Conservation (phyloP, 768 basidiomycete species). For the Lactarius sanguifluus region DNA sequence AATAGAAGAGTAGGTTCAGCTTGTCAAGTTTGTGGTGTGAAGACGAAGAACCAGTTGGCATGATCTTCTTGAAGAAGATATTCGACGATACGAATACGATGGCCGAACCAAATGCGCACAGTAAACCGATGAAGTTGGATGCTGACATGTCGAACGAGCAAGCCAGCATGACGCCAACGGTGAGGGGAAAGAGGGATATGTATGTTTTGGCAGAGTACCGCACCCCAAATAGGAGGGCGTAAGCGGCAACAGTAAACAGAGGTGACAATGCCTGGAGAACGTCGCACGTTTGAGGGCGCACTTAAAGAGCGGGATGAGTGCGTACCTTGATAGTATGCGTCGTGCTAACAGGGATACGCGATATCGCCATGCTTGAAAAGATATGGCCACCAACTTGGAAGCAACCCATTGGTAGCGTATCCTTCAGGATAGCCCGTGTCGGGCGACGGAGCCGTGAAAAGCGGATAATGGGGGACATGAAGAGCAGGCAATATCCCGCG, state of each 20-base stretch:
- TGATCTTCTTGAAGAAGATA: slow-evolving; percentile 98
- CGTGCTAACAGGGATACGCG: slow-evolving; percentile 93
- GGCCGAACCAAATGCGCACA: slow-evolving; percentile 96
- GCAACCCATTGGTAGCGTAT: slow-evolving; percentile 91
- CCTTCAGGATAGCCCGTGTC: slow-evolving; percentile 66
- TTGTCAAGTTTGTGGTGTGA: slow-evolving; percentile 87
- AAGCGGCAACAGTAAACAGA: slow-evolving; percentile 94
- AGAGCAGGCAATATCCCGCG: slow-evolving; percentile 78
- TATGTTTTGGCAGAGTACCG: slow-evolving; percentile 92
- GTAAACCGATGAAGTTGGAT: slow-evolving; percentile 81
- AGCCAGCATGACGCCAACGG: slow-evolving; percentile 95
- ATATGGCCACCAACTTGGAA: slow-evolving; percentile 99
- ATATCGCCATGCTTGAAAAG: slow-evolving; percentile 96
- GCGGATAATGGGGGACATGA: slow-evolving; percentile 72
- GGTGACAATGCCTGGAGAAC: slow-evolving; percentile 83
- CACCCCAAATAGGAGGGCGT: slow-evolving; percentile 90
- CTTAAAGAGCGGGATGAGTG: slow-evolving; percentile 14
- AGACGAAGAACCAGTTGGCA: slow-evolving; percentile 56
- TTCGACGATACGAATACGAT: slow-evolving; percentile 97
- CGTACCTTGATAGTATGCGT: slow-evolving; percentile 98
- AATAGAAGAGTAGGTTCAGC: slow-evolving; percentile 93
- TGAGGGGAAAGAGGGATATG: slow-evolving; percentile 90
- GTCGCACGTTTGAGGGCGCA: slow-evolving; percentile 1
- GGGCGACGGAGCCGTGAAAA: slow-evolving; percentile 71
- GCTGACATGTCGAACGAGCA: slow-evolving; percentile 91